phyloP scores from a whole-genome alignment of 2,329 filamentous ascomycete species.

The Alternaria arborescens region DNA sequence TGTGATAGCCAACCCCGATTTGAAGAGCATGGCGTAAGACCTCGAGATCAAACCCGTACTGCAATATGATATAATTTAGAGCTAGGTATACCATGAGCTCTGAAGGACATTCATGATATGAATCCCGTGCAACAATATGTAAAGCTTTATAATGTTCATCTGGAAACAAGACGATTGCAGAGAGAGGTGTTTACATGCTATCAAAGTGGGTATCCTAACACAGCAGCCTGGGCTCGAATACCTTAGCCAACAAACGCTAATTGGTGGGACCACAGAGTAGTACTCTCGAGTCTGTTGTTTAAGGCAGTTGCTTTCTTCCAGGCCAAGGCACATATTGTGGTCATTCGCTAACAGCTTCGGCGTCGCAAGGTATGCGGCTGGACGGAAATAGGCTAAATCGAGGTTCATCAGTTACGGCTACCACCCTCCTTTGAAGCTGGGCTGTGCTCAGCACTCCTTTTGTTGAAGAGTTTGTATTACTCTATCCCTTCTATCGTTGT shows the following conservation, averaged over 20 bases:
- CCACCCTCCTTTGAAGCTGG: not conserved
- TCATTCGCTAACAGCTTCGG: not conserved
- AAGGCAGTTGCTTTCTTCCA: not conserved
- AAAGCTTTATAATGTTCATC: not conserved
- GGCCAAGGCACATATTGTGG: not conserved
- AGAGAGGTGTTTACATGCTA: not conserved
- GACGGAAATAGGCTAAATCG: not conserved
- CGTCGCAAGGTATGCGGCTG: not conserved
- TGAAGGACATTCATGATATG: not conserved
- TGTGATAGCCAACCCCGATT: not conserved
- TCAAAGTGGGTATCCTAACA: not conserved
- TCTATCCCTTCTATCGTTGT: not conserved
- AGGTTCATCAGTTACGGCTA: not conserved
- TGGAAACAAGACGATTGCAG: not conserved
- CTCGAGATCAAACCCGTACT: not conserved
- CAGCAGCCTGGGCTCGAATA: not conserved
- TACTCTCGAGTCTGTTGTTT: not conserved
- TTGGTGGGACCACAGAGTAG: not conserved
- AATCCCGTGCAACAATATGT: not conserved
- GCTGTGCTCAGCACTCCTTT: not conserved
- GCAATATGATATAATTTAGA: not conserved
- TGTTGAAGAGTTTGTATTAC: not conserved
- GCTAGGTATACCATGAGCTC: not conserved
- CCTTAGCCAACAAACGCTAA: not conserved
- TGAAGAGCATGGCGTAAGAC: not conserved